Evolutionary conservation across 2,329 filamentous ascomycete species (phyloP).

Genomic region (Colletotrichum sp.): DNA sequence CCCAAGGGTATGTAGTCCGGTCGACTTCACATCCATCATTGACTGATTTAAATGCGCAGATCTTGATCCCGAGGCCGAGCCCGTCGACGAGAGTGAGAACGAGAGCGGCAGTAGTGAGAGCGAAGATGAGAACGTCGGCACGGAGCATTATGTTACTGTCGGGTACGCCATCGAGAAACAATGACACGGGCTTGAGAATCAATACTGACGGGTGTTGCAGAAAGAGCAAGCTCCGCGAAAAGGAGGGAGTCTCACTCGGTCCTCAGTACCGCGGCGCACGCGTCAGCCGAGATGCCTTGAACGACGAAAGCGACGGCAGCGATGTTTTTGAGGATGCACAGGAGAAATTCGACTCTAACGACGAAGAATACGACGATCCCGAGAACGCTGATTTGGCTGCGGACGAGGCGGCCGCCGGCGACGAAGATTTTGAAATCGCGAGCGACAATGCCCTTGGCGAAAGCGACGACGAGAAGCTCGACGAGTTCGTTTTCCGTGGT

Average conservation of each 20-base stretch:
- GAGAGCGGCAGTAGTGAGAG: slow-evolving; percentile 44
- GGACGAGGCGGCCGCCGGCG: slow-evolving; percentile 49
- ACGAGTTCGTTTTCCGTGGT: slow-evolving; percentile 70
- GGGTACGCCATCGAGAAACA: slow-evolving; percentile 49
- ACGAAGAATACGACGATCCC: slow-evolving; percentile 61
- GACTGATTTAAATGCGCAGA: slow-evolving; percentile 6
- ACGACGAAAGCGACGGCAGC: slow-evolving; percentile 39
- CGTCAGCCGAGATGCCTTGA: slow-evolving; percentile 71
- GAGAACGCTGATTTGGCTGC: slow-evolving; percentile 58
- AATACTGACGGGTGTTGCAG: slow-evolving; percentile 38
- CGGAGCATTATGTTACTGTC: slow-evolving; percentile 86
- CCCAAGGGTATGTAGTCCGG: slow-evolving; percentile 11
- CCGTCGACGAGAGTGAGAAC: slow-evolving; percentile 37
- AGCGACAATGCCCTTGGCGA: slow-evolving; percentile 77
- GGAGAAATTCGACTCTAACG: slow-evolving; percentile 36
- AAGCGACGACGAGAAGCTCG: slow-evolving; percentile 84
- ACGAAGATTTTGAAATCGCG: slow-evolving; percentile 64
- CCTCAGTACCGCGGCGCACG: slow-evolving; percentile 80
- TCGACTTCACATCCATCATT: neutral
- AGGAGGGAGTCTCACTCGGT: slow-evolving; percentile 71
- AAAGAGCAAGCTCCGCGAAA: slow-evolving; percentile 83
- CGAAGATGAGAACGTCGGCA: slow-evolving; percentile 61
- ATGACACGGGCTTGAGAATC: neutral
- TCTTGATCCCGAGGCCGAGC: slow-evolving; percentile 22
- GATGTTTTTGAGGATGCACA: slow-evolving; percentile 47